Base-by-base conservation (phyloP, 1,284 basidiomycete genomes). In the Lentinula novae-zelandiae region DNA sequence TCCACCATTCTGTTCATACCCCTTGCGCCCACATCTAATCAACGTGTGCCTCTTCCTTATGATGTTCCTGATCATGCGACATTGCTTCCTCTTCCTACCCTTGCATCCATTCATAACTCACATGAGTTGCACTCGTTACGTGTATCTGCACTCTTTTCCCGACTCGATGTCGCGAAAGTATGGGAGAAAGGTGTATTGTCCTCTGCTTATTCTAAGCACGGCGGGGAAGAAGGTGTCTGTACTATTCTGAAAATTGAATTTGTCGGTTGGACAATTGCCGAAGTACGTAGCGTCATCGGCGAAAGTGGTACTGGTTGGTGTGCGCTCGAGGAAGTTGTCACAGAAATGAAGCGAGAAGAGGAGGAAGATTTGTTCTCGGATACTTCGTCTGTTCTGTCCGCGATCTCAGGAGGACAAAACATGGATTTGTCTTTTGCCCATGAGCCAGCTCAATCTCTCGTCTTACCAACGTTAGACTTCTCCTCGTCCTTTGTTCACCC, bases 281-380 rank as follows among this genome's bases (percentile, higher is more conserved):
- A 81, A 58, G 89, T 92, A 5, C 75, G 86, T 44, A 71, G 79
- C 51, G 78, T 90, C 31, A 78, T 91, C 17, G 89, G 89, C 12
- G 84, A 89, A 68, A 83, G 82, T 36, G 82, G 85, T 17, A 81
- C 76, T 4, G 86, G 85, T 0, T 92, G 90, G 89, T 92, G 88
- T 73, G 76, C 79, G 0, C 69, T 91, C 10, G 83, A 89, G 67
- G 88, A 90, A 71, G 74, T 79, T 1, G 63, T 70, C 44, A 46
- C 8, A 1, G 15, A 33, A 15, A 39, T 38, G 15, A 53, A 64
- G 22, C 52, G 63, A 59, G 69, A 72, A 34, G 72, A 72, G n/a
- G 78, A 78, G 6, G 73, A 73, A 2, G 70, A 70, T 42, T 67
- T 64, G 12, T 71, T 60, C 33, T 71, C 67, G 39, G 72, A 71